A percentile compares a stretch with the other conserved stretches of the same genome.
phyloP scores from a whole-genome alignment of 2,329 filamentous ascomycete genomes.

The Sporothrix brasiliensis region DNA sequence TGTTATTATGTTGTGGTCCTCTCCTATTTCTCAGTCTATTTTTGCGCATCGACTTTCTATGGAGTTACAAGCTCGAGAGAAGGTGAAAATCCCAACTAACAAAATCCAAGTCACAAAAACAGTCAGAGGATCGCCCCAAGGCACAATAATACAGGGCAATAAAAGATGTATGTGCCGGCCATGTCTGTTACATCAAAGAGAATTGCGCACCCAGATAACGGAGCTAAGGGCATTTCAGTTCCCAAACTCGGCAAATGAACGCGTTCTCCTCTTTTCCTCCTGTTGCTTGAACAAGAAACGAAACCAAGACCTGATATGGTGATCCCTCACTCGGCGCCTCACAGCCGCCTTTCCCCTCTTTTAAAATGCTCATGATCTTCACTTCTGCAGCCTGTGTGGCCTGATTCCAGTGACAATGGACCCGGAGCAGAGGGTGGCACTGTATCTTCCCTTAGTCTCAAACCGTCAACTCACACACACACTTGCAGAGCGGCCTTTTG shows the following conservation, averaged over 20 bases:
- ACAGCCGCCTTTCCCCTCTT: background rate
- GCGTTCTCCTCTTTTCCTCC: background rate
- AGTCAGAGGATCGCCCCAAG: background rate
- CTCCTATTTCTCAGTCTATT: background rate
- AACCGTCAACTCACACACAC: background rate
- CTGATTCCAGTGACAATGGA: background rate
- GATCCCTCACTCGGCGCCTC: background rate
- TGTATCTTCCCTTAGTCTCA: background rate
- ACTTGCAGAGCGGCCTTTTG: conserved; percentile 2
- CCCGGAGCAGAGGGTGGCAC: background rate
- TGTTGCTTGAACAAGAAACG: background rate
- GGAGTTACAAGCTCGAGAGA: background rate
- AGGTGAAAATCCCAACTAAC: background rate
- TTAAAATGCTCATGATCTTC: background rate
- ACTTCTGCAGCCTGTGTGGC: background rate
- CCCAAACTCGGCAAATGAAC: background rate
- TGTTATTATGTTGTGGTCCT: background rate
- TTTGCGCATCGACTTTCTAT: background rate
- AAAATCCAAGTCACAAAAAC: background rate
- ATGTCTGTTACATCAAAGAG: no score
- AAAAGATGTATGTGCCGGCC: background rate
- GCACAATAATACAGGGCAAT: conserved; percentile 5
- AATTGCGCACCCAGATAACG: background rate
- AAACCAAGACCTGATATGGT: background rate
- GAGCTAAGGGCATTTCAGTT: background rate